Base-by-base conservation (phyloP, 371 early-diverging fungal species). In the Circinella umbellata region DNA sequence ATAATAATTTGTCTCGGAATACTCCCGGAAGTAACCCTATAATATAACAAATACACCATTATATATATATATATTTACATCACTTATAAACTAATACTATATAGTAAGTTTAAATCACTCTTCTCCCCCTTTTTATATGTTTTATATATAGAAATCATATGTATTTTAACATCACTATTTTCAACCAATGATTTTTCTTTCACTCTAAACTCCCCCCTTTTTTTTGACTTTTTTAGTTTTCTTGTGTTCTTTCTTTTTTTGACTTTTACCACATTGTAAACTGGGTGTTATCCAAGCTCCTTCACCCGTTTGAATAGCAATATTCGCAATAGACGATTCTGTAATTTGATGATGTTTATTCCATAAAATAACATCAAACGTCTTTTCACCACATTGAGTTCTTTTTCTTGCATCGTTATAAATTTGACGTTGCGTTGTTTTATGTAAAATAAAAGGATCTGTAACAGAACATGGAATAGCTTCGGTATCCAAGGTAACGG, bases 261-360 rank as follows among this genome's bases (percentile, higher is more conserved):
- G 36, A 42, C 35, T 46, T 46, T 39, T 79, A 76, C 89, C 89
- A 66, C 79, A 84, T 34, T 74, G 69, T 13, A 71, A 35, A 0
- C 63, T 69, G 1, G 89, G 89, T 20, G 89, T 89, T 42, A 76
- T 77, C 88, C 88, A 89, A 0, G 36, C 61, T 35, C 18, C 70
- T 62, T 20, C 34, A 36, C 64, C 53, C 27, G 76, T 67, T 10
- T 77, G 74, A 17, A 90, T 59, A 15, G 90, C 88, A 38, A 90
- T 79, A 61, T 90, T 90, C 13, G 89, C 88, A 59, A 90, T 87
- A 34, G 86, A 81, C 0, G 88, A 77, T 69, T 90, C 90, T 54
- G 89, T 90, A 3, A 90, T 70, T 20, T 88, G 74, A 0, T 66
- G 34, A 1, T 81, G 49, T 35, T 80, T 63, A 59, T 90, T 90